phyloP scores from a whole-genome alignment of 2,329 filamentous ascomycete genomes.

The Fusarium sp. region DNA sequence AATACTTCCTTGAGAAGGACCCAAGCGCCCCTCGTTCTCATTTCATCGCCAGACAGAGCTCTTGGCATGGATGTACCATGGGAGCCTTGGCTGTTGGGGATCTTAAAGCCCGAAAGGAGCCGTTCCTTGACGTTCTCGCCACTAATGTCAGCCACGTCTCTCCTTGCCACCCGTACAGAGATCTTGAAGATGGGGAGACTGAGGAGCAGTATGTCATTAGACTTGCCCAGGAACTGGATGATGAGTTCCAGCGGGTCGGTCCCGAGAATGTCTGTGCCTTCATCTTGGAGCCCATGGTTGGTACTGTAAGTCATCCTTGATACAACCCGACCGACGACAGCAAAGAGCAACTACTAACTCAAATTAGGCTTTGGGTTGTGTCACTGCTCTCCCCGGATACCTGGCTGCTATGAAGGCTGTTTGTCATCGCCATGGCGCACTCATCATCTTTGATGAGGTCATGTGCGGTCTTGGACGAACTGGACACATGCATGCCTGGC shows the following conservation, averaged over 20 bases:
- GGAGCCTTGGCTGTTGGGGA: background rate
- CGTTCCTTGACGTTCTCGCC: background rate
- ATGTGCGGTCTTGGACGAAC: background rate
- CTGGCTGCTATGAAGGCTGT: background rate
- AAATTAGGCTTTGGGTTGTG: background rate
- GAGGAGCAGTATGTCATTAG: background rate
- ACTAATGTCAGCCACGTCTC: background rate
- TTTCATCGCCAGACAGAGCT: background rate
- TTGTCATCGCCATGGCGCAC: background rate
- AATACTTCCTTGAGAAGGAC: background rate
- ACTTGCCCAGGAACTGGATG: background rate
- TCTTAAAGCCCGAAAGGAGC: background rate
- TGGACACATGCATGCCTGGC: background rate
- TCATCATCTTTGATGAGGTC: background rate
- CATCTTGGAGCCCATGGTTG: background rate
- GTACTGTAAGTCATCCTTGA: background rate
- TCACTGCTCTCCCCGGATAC: background rate
- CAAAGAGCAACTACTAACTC: background rate
- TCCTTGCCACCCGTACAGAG: background rate
- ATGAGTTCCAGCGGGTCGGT: background rate
- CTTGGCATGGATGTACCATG: background rate
- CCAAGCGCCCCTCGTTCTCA: background rate
- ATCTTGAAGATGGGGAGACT: background rate
- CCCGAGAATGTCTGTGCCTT: background rate
- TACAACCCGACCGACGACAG: no score